Base-by-base conservation (phyloP, 495 filamentous ascomycete genomes). In the Immersiella caudata region DNA sequence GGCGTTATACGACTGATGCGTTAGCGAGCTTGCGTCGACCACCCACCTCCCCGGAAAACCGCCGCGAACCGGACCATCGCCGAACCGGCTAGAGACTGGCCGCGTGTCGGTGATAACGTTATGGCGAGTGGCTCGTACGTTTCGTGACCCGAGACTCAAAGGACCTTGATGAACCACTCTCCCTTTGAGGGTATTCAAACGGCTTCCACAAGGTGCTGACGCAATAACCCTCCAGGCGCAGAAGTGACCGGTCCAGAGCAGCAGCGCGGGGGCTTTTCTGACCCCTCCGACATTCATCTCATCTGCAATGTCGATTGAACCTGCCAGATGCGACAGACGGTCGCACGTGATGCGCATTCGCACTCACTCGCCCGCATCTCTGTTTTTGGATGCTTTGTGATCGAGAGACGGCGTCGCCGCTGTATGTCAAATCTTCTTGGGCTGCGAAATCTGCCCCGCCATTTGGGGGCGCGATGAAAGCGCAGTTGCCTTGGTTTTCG, bases 181-280 rank as follows among this genome's bases (percentile, higher is more conserved):
- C 33, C 9, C n/a, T 1, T 1, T 59, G 25, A 59, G 24, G 56
- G 3, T 59, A 20, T 26, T 27, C 26, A 29, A n/a, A 27, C 22
- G 52, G 27, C 22, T 2, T 33, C 26, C 3, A 59, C 56, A 59
- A 33, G 26, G 56, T 59, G 56, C 56, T 59, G 56, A 59, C 56
- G 56, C 26, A 33, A 59, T 1, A 6, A 20, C 2, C 18, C 5
- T 26, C 52, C 52, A 55, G 22, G 20, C 52, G 22, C 2, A 12
- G 40, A 46, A 14, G 40, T 46, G 11, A 55, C 24, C 14, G 52
- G 22, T 22, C 21, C 20, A n/a, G 24, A 22, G 24, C 52, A 55
- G 20, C 16, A 26, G 20, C 24, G 14, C 2, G 24, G 1, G 24
- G 14, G 2, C 9, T n/a, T 55, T 55, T 12, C 6, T 55, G 52